These are phyloP conservation scores for Sphenostylis stenocarpa DNA, from an alignment of 306 rosid genomes.

Conservation along the genomic window DNA sequence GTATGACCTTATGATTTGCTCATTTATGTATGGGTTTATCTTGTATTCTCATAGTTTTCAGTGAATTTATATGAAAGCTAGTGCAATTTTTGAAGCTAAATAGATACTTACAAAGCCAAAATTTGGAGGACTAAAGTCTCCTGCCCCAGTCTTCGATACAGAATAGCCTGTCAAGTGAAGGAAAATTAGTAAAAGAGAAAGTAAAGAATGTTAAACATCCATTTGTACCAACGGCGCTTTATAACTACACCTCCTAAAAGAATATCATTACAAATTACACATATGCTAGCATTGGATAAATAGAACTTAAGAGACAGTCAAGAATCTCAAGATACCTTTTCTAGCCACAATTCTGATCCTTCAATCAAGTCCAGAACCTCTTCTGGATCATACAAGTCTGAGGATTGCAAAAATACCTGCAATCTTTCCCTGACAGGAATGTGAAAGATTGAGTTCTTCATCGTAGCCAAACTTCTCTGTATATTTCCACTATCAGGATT, in stretches of 20 bases:
- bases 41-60: neutral
- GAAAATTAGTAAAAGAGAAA: constrained; percentile 16
- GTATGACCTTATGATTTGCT: neutral
- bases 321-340: constrained; percentile 60
- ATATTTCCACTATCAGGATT: constrained; percentile 47
- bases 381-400: constrained; percentile 94
- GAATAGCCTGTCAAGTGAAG: constrained; percentile 72
- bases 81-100: constrained; percentile 15
- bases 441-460: constrained; percentile 58
- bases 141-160: constrained; percentile 93
- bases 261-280: constrained; percentile 24
- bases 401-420: constrained; percentile 85
- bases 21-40: neutral
- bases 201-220: neutral
- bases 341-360: constrained; percentile 94
- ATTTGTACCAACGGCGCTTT: neutral
- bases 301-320: constrained; percentile 26
- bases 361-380: constrained; percentile 91
- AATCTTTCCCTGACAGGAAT: constrained; percentile 76
- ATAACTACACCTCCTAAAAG: constrained; percentile 1
- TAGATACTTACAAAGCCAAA: constrained; percentile 84
- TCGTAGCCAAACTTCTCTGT: constrained; percentile 36
- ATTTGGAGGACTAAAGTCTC: constrained; percentile 94
- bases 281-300: constrained; percentile 6
- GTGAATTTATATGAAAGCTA: neutral